phyloP scores from a whole-genome alignment of 352 stramenopile genomes.

The Phytophthora meadii region DNA sequence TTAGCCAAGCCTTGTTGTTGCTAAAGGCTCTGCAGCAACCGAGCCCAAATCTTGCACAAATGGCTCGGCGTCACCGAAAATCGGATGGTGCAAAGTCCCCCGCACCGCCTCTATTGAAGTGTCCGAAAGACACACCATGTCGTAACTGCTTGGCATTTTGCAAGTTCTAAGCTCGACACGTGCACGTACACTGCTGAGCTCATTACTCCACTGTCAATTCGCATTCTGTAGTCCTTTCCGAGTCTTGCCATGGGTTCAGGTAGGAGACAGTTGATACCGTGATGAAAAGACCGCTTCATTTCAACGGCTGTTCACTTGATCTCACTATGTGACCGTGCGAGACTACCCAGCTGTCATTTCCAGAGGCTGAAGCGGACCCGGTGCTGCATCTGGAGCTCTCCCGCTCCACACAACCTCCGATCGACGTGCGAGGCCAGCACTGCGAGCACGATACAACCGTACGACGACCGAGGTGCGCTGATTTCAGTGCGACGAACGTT shows the following conservation, averaged over 20 bases:
- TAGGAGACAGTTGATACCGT: constrained; percentile 1
- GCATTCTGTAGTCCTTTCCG: too few species aligned
- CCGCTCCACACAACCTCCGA: constrained; percentile 28
- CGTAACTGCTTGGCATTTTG: constrained; percentile 2
- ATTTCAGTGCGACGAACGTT: constrained; percentile 33
- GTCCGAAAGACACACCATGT: background rate
- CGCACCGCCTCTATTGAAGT: constrained; percentile 22
- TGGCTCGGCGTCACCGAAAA: constrained; percentile 26
- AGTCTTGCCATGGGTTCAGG: too few species aligned
- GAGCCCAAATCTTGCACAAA: constrained; percentile 23
- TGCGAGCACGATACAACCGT: constrained; percentile 1
- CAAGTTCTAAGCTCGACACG: background rate
- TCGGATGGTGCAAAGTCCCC: constrained; percentile 14
- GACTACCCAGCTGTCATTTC: constrained; percentile 8
- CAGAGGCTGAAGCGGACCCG: constrained; percentile 10
- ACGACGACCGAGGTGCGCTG: constrained; percentile 29
- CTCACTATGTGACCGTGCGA: constrained; percentile 9
- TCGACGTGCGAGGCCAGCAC: constrained; percentile 9
- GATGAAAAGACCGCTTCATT: constrained; percentile 8
- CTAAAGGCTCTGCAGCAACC: constrained; percentile 24
- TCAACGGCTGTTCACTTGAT: constrained; percentile 20
- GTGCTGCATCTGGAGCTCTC: constrained; percentile 14
- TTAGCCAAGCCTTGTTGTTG: constrained; percentile 2
- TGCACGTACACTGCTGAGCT: background rate
- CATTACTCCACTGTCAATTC: background rate